Evolutionary conservation across 2,329 filamentous ascomycete genomes (phyloP), one percentile per base, ranked within the genome.

Genomic region (Lecanicillium sp.): DNA sequence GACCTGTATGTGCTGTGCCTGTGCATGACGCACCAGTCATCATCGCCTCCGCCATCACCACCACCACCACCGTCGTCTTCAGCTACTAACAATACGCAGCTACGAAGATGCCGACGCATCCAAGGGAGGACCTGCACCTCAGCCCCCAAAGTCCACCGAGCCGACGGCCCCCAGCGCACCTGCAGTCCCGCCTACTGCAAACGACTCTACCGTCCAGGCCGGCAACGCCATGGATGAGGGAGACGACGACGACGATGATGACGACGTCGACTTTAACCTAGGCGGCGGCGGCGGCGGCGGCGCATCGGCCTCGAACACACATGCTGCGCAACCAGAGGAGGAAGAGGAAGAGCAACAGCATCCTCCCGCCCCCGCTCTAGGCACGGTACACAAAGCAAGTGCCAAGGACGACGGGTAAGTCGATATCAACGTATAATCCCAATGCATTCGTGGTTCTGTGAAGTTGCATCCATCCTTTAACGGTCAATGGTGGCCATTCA

Each of bases 1-100:
- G 90, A 95, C 71, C 80, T 95, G 90, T 95, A 74, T 71, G 88
- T 57, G n/a, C n/a, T n/a, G n/a, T n/a, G n/a, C n/a, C n/a, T n/a
- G n/a, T n/a, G n/a, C n/a, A n/a, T n/a, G n/a, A n/a, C n/a, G n/a
- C n/a, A n/a, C n/a, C n/a, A n/a, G n/a, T n/a, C n/a, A n/a, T n/a
- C n/a, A n/a, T n/a, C n/a, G n/a, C n/a, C n/a, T n/a, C n/a, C n/a
- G n/a, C n/a, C n/a, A n/a, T n/a, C n/a, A n/a, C n/a, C n/a, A n/a
- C n/a, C n/a, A 24, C n/a, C 33, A 8, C 37, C 21, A 32, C 23
- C 15, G 36, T 15, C 17, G 14, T 23, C 39, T 32, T n/a, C 24
- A 39, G 37, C 11, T 14, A 17, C 43, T 45, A 44, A 41, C 12
- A 8, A n/a, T 3, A 12, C 27, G 24, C 54, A 86, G 83, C 51